Evolutionary conservation across 2,329 filamentous ascomycete genomes (phyloP).

Genomic region (Teratosphaeria epicoccoides): DNA sequence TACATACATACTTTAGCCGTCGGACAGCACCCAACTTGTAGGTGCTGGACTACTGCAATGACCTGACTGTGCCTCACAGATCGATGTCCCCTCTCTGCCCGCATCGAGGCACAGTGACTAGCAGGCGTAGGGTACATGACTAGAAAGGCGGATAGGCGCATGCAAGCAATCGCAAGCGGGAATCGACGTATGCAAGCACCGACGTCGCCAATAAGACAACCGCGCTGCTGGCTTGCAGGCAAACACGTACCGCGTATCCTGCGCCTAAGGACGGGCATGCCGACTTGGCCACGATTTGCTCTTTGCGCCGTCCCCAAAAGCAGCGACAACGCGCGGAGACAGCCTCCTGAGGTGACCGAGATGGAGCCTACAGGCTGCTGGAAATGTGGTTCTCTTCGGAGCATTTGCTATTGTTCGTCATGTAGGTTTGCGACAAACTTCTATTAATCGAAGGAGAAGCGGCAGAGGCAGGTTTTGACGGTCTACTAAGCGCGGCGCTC

Average conservation of each 20-base stretch:
- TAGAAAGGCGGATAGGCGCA: background rate
- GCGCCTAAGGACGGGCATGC: background rate
- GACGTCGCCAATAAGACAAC: background rate
- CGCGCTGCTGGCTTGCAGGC: background rate
- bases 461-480: background rate
- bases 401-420: background rate
- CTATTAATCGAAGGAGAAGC: background rate
- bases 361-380: no score
- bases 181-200: background rate
- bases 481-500: background rate
- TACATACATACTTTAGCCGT: background rate
- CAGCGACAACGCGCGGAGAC: background rate
- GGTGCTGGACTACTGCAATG: background rate
- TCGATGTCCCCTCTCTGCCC: background rate
- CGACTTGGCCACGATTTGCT: background rate
- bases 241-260: background rate
- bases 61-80: background rate
- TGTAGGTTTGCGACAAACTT: background rate
- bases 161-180: background rate
- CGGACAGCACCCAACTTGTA: background rate
- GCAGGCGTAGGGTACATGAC: background rate
- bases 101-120: background rate
- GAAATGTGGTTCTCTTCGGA: background rate
- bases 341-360: no score
- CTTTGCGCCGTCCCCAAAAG: background rate